These are phyloP conservation scores for Neoarthrinium moseri DNA, from an alignment of 2,329 filamentous ascomycete species.

Conservation along the genomic window DNA sequence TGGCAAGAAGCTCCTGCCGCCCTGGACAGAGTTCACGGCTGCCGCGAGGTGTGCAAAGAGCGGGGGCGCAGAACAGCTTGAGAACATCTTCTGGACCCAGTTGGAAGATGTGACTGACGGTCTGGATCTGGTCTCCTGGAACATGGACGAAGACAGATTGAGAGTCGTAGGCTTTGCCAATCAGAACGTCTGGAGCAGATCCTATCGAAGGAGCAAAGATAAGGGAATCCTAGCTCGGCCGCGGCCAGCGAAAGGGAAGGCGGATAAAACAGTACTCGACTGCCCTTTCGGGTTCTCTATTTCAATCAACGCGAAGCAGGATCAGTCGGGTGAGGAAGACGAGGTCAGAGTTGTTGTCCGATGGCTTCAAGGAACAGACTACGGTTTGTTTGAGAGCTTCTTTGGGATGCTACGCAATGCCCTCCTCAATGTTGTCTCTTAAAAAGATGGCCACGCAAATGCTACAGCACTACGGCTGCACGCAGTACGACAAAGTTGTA, in stretches of 20 bases:
- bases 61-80: slow-evolving; percentile 10
- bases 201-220: slow-evolving; percentile 63
- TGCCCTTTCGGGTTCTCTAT: slow-evolving; percentile 60
- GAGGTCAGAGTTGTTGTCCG: slow-evolving; percentile 53
- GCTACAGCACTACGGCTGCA: too few species aligned
- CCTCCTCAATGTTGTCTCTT: slow-evolving; percentile 7
- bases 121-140: slow-evolving; percentile 62
- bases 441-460: too few species aligned
- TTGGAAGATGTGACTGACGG: slow-evolving; percentile 46
- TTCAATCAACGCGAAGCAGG: slow-evolving; percentile 37
- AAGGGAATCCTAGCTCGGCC: slow-evolving; percentile 19
- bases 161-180: slow-evolving; percentile 62
- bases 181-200: slow-evolving; percentile 77
- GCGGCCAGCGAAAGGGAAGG: slow-evolving; percentile 16
- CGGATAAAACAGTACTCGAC: slow-evolving; percentile 25
- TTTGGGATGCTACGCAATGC: slow-evolving; percentile 63
- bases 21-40: slow-evolving; percentile 36
- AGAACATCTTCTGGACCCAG: slow-evolving; percentile 32
- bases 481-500: too few species aligned
- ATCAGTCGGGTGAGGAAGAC: slow-evolving; percentile 14
- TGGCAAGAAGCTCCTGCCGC: slow-evolving; percentile 44
- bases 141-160: slow-evolving; percentile 53
- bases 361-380: slow-evolving; percentile 76
- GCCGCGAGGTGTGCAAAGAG: slow-evolving; percentile 32
- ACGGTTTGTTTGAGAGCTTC: slow-evolving; percentile 81